These are phyloP conservation scores for Cystobasidium onofrii DNA, from an alignment of 768 basidiomycete genomes.

Conservation along the genomic window DNA sequence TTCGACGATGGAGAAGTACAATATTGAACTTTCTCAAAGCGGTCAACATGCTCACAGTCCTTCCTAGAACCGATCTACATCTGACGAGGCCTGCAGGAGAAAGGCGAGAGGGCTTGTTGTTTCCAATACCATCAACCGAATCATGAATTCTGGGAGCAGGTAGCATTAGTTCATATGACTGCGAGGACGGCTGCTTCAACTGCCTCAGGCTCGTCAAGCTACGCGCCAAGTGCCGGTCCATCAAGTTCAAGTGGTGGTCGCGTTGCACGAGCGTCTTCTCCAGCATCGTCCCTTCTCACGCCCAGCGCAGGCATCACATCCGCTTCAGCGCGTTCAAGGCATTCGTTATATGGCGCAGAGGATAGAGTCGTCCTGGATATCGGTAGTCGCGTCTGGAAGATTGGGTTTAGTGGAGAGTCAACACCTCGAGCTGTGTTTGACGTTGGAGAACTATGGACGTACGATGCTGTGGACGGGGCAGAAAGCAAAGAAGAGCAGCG, in stretches of 20 bases:
- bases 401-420: slow-evolving; percentile 94
- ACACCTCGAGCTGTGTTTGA: slow-evolving; percentile 79
- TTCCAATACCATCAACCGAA: not conserved
- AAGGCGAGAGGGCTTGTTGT: no score
- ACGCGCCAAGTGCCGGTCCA: not conserved
- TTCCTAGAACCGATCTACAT: no score
- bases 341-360: slow-evolving; percentile 92
- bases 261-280: not conserved
- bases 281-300: slow-evolving; percentile 1
- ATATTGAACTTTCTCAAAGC: no score
- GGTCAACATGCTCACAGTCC: no score
- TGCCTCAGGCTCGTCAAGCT: not conserved
- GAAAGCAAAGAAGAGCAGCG: slow-evolving; percentile 28
- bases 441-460: slow-evolving; percentile 42
- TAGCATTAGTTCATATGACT: not conserved
- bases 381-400: slow-evolving; percentile 89
- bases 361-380: slow-evolving; percentile 92
- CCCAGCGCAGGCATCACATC: not conserved
- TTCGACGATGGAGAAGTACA: no score
- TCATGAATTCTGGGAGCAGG: not conserved
- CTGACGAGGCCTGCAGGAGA: no score
- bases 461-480: slow-evolving; percentile 39
- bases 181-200: not conserved
- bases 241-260: not conserved
- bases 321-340: slow-evolving; percentile 52